Conservation (phyloP, 2,329 filamentous ascomycete species). For the Curvularia spicifera region DNA sequence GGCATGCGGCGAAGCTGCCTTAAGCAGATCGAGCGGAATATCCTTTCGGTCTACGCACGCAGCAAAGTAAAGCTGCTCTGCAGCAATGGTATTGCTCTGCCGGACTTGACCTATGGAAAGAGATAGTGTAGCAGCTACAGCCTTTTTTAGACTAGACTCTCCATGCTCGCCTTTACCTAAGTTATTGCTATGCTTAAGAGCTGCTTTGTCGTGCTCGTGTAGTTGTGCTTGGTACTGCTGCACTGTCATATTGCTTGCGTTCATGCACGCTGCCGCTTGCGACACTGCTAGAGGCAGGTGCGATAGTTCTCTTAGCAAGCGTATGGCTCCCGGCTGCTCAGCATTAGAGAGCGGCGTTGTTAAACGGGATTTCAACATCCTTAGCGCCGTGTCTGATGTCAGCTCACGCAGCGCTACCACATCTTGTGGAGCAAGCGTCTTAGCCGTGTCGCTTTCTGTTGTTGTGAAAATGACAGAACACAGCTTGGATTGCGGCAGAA, state of each 20-base stretch:
- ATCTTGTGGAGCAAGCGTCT: conserved; percentile 14
- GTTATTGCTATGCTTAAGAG: not conserved
- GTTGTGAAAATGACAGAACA: conserved; percentile 13
- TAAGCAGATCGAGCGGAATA: conserved; percentile 27
- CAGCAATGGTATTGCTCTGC: conserved; percentile 40
- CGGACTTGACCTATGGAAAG: conserved; percentile 1
- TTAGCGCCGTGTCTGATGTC: conserved; percentile 3
- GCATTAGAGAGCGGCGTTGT: too few relatives aligned
- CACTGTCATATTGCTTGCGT: not conserved
- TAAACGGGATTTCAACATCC: too few relatives aligned
- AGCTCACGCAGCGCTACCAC: conserved; percentile 19
- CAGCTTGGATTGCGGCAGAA: conserved; percentile 1
- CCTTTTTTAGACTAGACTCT: not conserved
- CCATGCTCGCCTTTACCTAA: not conserved
- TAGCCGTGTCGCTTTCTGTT: conserved; percentile 11
- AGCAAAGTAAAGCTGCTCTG: conserved; percentile 50
- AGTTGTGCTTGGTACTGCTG: conserved; percentile 2
- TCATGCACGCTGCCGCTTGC: not conserved
- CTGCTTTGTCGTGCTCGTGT: not conserved
- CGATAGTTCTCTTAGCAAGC: too few relatives aligned
- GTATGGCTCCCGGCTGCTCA: too few relatives aligned
- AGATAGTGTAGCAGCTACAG: conserved; percentile 2
- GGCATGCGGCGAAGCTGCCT: conserved; percentile 12
- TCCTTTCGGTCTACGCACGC: conserved; percentile 45
- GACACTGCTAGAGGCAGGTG: too few relatives aligned